These are phyloP conservation scores for Dryadomyces quercus-mongolicae DNA, from an alignment of 2,329 filamentous ascomycete genomes.

Conservation along the genomic window DNA sequence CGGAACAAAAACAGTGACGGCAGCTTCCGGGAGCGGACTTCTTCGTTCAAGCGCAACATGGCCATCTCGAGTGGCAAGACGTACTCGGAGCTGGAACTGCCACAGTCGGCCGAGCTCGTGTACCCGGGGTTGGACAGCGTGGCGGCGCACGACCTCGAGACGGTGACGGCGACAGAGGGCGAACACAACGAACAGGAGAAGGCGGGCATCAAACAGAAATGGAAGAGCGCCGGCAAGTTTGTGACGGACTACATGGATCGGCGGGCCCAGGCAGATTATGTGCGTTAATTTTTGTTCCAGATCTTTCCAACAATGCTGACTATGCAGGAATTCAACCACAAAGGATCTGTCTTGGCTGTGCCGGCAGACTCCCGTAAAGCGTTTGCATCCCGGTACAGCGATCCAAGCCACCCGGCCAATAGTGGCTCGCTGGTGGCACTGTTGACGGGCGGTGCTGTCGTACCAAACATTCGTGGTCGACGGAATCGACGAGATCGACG, in stretches of 20 bases:
- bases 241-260: constrained; percentile 37
- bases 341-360: constrained; percentile 23
- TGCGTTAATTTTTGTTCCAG: constrained; percentile 13
- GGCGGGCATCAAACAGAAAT: constrained; percentile 10
- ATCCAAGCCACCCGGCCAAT: constrained; percentile 38
- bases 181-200: neutral
- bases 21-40: neutral
- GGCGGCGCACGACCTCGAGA: constrained; percentile 13
- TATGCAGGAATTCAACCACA: constrained; percentile 20
- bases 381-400: constrained; percentile 34
- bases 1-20: too few relatives aligned
- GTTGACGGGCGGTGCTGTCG: constrained; percentile 31
- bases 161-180: constrained; percentile 14
- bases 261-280: constrained; percentile 32
- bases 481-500: neutral
- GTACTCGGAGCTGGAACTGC: constrained; percentile 23
- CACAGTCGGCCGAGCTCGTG: constrained; percentile 25
- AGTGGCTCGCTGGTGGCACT: constrained; percentile 33
- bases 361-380: constrained; percentile 16
- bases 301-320: neutral
- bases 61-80: constrained; percentile 23
- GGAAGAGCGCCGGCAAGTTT: constrained; percentile 21
- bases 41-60: constrained; percentile 16
- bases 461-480: constrained; percentile 7
- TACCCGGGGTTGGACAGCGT: constrained; percentile 23